Percentiles rank a stretch among this genome's conserved stretches.
Evolutionary conservation across 1,139 yeast genomes (phyloP).

Genomic region (Lodderomyces jiufengensis): DNA sequence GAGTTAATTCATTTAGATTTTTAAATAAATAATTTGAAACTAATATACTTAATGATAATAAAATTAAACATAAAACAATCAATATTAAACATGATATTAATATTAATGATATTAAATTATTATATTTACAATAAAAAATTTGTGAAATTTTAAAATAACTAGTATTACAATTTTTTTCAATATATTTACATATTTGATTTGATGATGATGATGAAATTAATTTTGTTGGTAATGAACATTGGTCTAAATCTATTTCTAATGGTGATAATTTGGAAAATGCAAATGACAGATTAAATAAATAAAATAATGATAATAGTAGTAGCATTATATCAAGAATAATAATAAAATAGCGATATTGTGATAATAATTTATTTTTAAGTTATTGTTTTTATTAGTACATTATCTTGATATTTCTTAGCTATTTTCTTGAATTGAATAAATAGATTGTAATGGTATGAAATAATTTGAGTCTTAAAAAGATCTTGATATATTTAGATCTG

Average conservation of each 20-base stretch:
- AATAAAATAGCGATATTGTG: too few species aligned
- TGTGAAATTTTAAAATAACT: conserved; percentile 25
- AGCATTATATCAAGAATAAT: too few species aligned
- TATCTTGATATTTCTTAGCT: too few species aligned
- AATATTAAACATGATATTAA: conserved; percentile 18
- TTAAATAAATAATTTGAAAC: conserved; percentile 36
- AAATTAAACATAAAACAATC: conserved; percentile 16
- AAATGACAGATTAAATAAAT: neutral
- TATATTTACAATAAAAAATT: conserved; percentile 23
- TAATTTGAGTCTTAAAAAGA: too few species aligned
- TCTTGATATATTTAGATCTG: too few species aligned
- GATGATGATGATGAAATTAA: neutral
- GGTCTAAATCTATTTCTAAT: conserved; percentile 2
- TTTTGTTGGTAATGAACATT: conserved; percentile 9
- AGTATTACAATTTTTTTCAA: conserved; percentile 22
- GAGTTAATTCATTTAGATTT: conserved; percentile 29
- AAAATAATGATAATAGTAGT: neutral
- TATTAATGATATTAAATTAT: conserved; percentile 10
- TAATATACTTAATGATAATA: conserved; percentile 26
- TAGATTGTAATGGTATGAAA: too few species aligned
- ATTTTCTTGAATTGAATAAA: too few species aligned
- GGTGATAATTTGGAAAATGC: neutral
- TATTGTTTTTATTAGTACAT: too few species aligned
- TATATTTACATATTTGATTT: conserved; percentile 18
- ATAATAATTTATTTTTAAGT: too few species aligned